Percentiles rank a stretch among this genome's conserved stretches.
Conservation (phyloP, 2,329 filamentous ascomycete genomes). For the Botrytis aclada region DNA sequence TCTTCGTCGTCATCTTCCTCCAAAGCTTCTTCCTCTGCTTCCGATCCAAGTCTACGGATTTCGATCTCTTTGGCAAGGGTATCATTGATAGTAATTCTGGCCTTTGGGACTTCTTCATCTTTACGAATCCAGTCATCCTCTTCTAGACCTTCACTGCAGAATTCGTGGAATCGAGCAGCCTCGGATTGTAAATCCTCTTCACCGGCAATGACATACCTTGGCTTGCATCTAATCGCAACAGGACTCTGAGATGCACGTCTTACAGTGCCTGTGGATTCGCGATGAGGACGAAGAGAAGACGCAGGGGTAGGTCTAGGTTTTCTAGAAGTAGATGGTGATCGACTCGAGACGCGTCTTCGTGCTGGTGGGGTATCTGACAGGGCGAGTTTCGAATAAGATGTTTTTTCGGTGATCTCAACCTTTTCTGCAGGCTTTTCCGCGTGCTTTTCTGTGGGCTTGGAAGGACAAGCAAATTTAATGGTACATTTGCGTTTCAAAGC, state of each 20-base stretch:
- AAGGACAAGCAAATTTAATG: conserved; percentile 75
- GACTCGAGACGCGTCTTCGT: conserved; percentile 23
- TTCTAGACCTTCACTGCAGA: conserved; percentile 75
- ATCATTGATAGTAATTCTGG: conserved; percentile 82
- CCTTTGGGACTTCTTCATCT: conserved; percentile 52
- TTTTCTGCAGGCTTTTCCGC: not conserved
- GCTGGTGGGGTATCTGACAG: conserved; percentile 25
- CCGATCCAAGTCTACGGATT: conserved; percentile 80
- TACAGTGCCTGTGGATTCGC: conserved; percentile 30
- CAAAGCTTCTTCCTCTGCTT: conserved; percentile 86
- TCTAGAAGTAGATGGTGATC: conserved; percentile 34
- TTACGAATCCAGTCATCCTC: conserved; percentile 88
- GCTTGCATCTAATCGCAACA: conserved; percentile 38
- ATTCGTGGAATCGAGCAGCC: conserved; percentile 77
- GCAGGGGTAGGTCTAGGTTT: conserved; percentile 29
- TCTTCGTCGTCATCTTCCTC: conserved; percentile 63
- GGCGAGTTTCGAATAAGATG: not conserved
- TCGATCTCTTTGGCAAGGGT: conserved; percentile 86
- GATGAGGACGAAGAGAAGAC: conserved; percentile 23
- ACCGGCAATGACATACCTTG: conserved; percentile 36
- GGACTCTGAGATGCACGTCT: conserved; percentile 43
- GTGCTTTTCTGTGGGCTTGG: conserved; percentile 44
- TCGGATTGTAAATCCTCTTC: conserved; percentile 42
- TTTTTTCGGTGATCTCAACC: conserved; percentile 10
- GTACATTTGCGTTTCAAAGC: conserved; percentile 54